These are phyloP conservation scores for Neonectria sp. DNA, from an alignment of 2,329 filamentous ascomycete species.

Conservation along the genomic window DNA sequence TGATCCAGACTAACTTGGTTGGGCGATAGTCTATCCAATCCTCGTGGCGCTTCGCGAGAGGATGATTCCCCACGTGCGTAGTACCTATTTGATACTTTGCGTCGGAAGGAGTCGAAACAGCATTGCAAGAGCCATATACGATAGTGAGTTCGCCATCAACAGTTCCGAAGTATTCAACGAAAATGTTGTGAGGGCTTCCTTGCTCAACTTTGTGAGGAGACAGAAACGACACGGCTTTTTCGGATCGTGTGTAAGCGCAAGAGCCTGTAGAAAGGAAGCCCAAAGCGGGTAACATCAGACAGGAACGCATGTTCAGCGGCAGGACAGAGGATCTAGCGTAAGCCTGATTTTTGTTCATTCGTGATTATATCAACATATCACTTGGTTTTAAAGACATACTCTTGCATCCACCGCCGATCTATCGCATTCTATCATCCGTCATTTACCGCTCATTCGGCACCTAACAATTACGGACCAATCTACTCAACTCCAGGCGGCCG, in stretches of 20 bases:
- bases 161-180: slow-evolving; percentile 37
- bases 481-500: not conserved
- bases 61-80: slow-evolving; percentile 42
- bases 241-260: not conserved
- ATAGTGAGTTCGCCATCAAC: slow-evolving; percentile 39
- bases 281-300: not conserved
- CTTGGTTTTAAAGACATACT: not conserved
- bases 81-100: slow-evolving; percentile 37
- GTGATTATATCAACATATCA: not conserved
- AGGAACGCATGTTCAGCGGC: not conserved
- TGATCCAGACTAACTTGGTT: slow-evolving; percentile 43
- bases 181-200: slow-evolving; percentile 40
- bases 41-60: slow-evolving; percentile 38
- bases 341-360: not conserved
- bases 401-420: not conserved
- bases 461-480: not conserved
- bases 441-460: not conserved
- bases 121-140: slow-evolving; percentile 37
- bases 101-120: not conserved
- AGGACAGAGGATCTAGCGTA: not conserved
- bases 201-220: not conserved
- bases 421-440: not conserved
- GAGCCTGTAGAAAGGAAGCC: not conserved
- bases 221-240: not conserved
- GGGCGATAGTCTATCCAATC: slow-evolving; percentile 36